Evolutionary conservation across 805 yeast genomes (phyloP).

Genomic region (Sugiyamaella qingdaonensis): DNA sequence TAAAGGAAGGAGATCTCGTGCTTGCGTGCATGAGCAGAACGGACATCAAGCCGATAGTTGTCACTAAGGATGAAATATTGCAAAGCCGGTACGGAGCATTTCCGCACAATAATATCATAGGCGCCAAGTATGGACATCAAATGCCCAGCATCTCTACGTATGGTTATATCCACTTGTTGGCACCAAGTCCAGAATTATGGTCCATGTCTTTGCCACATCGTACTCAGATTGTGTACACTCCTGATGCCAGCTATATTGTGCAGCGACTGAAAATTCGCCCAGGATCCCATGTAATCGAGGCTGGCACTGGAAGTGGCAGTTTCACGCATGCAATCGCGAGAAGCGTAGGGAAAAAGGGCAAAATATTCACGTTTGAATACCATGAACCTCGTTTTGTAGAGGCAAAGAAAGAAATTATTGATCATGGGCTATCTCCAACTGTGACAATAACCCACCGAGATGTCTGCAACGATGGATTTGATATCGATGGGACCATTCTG

Average conservation of each 20-base stretch:
- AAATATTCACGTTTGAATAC: constrained; percentile 81
- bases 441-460: constrained; percentile 83
- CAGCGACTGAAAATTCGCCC: constrained; percentile 73
- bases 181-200: constrained; percentile 96
- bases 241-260: constrained; percentile 86
- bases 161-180: constrained; percentile 82
- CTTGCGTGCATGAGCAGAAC: constrained; percentile 81
- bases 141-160: constrained; percentile 59
- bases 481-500: constrained; percentile 39
- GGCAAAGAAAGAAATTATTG: constrained; percentile 70
- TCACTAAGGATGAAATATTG: constrained; percentile 55
- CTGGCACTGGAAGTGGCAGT: constrained; percentile 97
- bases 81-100: constrained; percentile 89
- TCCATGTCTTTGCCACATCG: constrained; percentile 93
- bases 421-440: constrained; percentile 58
- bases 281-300: constrained; percentile 82
- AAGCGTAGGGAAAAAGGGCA: constrained; percentile 58
- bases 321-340: constrained; percentile 91
- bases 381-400: constrained; percentile 79
- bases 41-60: constrained; percentile 67
- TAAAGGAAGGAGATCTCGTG: constrained; percentile 83
- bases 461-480: constrained; percentile 86
- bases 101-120: constrained; percentile 80
- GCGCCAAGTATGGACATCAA: constrained; percentile 78
- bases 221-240: constrained; percentile 95